A percentile compares a stretch with the other conserved stretches of the same genome.
These are phyloP conservation scores for Piromyces sp. DNA, from an alignment of 192 early-diverging fungal species.

Conservation along the genomic window DNA sequence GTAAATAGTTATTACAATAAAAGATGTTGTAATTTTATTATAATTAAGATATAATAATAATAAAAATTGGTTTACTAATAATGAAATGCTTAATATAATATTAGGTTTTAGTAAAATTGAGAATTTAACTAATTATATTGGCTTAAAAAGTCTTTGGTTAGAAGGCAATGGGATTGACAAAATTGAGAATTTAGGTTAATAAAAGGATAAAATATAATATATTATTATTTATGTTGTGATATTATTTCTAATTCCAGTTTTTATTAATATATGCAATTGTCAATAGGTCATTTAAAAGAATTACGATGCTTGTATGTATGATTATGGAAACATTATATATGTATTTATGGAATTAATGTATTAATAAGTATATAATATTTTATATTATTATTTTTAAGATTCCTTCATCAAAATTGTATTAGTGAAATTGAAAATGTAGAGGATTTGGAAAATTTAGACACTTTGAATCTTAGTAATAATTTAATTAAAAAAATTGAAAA, in stretches of 20 bases:
- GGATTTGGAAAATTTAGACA: slow-evolving; percentile 20
- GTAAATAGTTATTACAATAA: no score
- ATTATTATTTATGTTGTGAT: no score
- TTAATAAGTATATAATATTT: no score
- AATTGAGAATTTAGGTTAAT: slow-evolving; percentile 22
- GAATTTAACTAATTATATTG: slow-evolving; percentile 28
- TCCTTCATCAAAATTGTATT: slow-evolving; percentile 40
- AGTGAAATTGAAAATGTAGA: slow-evolving; percentile 21
- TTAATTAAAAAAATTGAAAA: slow-evolving; percentile 21
- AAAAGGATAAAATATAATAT: no score
- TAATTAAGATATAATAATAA: no score
- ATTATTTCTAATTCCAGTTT: no score
- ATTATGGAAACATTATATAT: no score
- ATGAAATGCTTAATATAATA: no score
- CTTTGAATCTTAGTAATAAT: slow-evolving; percentile 34
- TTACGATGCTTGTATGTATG: not conserved
- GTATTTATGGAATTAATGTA: no score
- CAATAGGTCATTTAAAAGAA: not conserved
- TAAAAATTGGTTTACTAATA: no score
- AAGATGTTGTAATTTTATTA: no score
- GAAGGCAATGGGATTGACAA: slow-evolving; percentile 39
- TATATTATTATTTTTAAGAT: slow-evolving; percentile 7
- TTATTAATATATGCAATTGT: no score
- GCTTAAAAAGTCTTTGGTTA: slow-evolving; percentile 32
- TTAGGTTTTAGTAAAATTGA: slow-evolving; percentile 44